Conservation (phyloP, 1,139 yeast species). For the Pichia sp. region DNA sequence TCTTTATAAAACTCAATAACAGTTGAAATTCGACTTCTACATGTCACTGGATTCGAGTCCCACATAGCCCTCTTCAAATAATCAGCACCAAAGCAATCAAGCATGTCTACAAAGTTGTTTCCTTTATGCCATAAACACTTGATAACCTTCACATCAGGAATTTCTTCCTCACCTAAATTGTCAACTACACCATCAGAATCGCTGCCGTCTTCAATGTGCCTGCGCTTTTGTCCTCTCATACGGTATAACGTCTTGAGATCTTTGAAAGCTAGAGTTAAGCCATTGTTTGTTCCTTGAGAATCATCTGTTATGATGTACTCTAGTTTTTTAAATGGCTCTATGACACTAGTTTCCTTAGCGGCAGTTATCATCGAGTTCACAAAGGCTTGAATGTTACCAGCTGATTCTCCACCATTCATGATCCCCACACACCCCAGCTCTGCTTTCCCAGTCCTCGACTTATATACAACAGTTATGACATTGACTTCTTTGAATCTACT, state of each 20-base stretch:
- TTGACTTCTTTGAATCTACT: not conserved
- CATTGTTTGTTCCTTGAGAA: not conserved
- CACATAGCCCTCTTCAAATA: not conserved
- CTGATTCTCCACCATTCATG: not conserved
- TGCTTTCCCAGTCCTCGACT: not conserved
- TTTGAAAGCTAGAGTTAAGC: not conserved
- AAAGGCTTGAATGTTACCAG: not conserved
- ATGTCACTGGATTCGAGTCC: not conserved
- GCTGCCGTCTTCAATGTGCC: not conserved
- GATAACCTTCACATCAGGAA: not conserved
- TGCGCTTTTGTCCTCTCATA: not conserved
- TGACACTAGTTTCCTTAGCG: not conserved
- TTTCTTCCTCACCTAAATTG: not conserved
- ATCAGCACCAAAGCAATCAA: not conserved
- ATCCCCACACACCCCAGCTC: not conserved
- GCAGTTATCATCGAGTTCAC: not conserved
- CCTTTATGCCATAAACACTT: not conserved
- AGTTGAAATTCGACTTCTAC: not conserved
- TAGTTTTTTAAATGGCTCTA: not conserved
- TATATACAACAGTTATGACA: not conserved
- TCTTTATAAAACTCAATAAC: not conserved
- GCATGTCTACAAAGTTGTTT: not conserved
- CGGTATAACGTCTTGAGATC: not conserved
- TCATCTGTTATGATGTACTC: not conserved
- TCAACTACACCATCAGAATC: not conserved